Percentiles rank a stretch among this genome's conserved stretches.
phyloP scores from a whole-genome alignment of 495 filamentous ascomycete species.

The Podospora pseudopauciseta region DNA sequence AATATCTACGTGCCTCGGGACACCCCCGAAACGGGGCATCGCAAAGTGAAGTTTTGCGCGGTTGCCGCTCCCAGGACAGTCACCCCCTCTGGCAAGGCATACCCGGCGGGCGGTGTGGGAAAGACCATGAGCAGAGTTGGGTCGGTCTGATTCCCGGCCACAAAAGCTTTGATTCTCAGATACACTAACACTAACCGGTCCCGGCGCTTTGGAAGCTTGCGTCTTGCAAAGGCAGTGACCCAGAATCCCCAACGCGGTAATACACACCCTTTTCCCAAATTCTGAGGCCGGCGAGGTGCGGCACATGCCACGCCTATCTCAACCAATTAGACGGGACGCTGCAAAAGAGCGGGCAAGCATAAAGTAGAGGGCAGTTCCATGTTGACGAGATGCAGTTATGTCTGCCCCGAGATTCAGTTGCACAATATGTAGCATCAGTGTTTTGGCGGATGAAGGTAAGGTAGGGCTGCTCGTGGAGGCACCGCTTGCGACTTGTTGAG shows the following conservation, averaged over 20 bases:
- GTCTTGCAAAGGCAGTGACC: neutral
- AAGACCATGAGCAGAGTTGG: neutral
- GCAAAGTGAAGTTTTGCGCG: neutral
- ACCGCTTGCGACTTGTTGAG: constrained; percentile 8
- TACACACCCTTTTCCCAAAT: neutral
- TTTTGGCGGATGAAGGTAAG: constrained; percentile 12
- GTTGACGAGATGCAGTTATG: too few species aligned
- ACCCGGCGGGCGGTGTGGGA: constrained; percentile 1
- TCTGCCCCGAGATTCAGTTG: constrained; percentile 6
- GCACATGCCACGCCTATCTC: neutral
- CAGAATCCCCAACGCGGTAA: neutral
- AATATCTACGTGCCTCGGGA: neutral
- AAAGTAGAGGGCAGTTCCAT: too few species aligned
- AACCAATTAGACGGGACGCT: neutral
- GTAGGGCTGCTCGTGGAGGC: constrained; percentile 4
- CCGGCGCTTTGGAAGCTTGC: constrained; percentile 10
- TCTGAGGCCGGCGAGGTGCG: neutral
- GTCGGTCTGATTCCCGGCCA: constrained; percentile 7
- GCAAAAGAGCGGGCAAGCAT: neutral
- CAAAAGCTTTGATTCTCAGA: neutral
- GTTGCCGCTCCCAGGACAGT: constrained; percentile 2
- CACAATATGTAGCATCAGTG: constrained; percentile 24
- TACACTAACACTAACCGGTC: constrained; percentile 7
- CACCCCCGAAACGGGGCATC: neutral
- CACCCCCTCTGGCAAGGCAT: constrained; percentile 2